Percentiles rank a stretch among this genome's conserved stretches.
These are phyloP conservation scores for Globisporangium paddicum DNA, from an alignment of 352 stramenopile species.

Conservation along the genomic window DNA sequence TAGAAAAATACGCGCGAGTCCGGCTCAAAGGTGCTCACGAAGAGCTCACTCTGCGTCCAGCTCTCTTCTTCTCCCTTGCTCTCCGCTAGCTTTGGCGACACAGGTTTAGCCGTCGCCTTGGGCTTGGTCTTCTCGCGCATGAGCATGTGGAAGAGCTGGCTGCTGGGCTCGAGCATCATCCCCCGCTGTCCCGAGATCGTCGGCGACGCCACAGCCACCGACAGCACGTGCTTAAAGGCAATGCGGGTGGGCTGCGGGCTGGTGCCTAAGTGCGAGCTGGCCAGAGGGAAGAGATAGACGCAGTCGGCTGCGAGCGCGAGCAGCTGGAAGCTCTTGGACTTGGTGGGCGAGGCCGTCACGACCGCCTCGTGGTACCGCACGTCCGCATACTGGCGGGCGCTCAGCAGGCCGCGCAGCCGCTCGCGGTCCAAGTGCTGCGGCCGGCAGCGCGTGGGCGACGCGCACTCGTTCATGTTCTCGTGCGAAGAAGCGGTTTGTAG, in stretches of 20 bases:
- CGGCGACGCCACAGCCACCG: conserved; percentile 36
- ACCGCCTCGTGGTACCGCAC: conserved; percentile 58
- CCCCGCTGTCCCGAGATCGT: conserved; percentile 28
- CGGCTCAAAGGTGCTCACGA: conserved; percentile 61
- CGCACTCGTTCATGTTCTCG: not conserved
- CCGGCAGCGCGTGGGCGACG: conserved; percentile 46
- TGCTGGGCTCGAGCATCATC: conserved; percentile 39
- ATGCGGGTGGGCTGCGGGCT: conserved; percentile 17
- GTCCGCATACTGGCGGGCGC: conserved; percentile 22
- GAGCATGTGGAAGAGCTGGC: conserved; percentile 49
- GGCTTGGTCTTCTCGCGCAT: conserved; percentile 4
- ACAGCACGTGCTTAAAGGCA: conserved; percentile 18
- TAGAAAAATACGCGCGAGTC: conserved; percentile 53
- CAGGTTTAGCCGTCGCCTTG: not conserved
- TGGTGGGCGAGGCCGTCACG: conserved; percentile 23
- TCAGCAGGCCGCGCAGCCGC: conserved; percentile 35
- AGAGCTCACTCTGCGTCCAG: conserved; percentile 17
- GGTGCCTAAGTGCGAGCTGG: conserved; percentile 11
- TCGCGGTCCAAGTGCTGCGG: conserved; percentile 54
- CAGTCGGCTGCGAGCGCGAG: conserved; percentile 38
- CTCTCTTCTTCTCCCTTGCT: not conserved
- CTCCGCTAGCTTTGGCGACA: conserved; percentile 1
- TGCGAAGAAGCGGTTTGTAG: not conserved
- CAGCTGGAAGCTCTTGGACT: conserved; percentile 35
- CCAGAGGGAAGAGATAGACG: conserved; percentile 43